phyloP scores from a whole-genome alignment of 176 grass and related monocot genomes.

The Panicum miliaceum region DNA sequence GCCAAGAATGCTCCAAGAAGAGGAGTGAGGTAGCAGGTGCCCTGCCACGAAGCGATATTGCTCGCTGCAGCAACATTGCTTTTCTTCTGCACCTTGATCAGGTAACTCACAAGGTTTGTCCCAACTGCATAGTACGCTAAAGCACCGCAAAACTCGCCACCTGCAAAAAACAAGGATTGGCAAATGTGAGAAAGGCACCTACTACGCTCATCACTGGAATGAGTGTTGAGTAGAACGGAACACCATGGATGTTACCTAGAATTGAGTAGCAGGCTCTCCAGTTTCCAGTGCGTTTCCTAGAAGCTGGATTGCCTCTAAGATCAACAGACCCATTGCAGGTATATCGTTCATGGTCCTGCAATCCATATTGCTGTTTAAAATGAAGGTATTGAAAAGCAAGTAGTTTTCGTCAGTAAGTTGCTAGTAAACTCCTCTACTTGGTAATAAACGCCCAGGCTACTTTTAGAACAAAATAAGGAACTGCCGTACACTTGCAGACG shows the following conservation, averaged over 20 bases:
- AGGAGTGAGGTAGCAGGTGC: conserved; percentile 64
- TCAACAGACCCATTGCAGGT: conserved; percentile 29
- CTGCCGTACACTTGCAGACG: neutral
- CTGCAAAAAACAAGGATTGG: neutral
- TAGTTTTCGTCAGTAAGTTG: neutral
- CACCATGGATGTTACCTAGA: conserved; percentile 17
- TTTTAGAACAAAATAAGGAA: neutral
- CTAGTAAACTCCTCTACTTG: neutral
- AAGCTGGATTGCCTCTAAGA: conserved; percentile 19
- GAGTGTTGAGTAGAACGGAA: neutral
- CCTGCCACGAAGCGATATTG: conserved; percentile 65
- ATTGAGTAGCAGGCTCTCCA: conserved; percentile 50
- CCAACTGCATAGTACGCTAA: conserved; percentile 65
- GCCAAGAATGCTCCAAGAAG: conserved; percentile 71
- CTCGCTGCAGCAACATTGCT: conserved; percentile 62
- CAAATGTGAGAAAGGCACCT: neutral
- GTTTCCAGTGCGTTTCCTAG: conserved; percentile 23
- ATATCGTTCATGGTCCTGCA: neutral
- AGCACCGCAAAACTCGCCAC: conserved; percentile 58
- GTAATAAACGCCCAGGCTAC: neutral
- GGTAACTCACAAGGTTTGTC: conserved; percentile 69
- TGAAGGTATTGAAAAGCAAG: neutral
- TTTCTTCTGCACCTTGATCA: conserved; percentile 55
- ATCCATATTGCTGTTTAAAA: neutral
- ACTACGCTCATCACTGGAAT: neutral